These are phyloP conservation scores for Terfezia boudieri DNA, from an alignment of 495 filamentous ascomycete species.

Conservation along the genomic window DNA sequence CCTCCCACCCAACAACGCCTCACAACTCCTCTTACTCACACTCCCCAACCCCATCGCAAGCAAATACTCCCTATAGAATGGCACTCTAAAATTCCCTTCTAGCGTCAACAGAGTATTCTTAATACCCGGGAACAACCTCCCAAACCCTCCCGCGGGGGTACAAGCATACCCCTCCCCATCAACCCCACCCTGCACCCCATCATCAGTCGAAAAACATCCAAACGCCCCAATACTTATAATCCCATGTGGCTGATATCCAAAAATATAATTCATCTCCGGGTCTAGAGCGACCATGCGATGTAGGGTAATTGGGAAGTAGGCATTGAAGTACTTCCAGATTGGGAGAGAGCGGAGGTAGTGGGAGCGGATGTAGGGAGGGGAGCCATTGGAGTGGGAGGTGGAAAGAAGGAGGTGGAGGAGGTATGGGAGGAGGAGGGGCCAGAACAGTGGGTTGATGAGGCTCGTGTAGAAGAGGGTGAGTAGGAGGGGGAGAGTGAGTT, in stretches of 20 bases:
- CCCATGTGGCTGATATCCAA: slow-evolving; percentile 92
- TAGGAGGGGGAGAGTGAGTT: slow-evolving; percentile 49
- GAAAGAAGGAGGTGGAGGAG: slow-evolving; percentile 61
- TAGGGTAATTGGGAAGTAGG: slow-evolving; percentile 73
- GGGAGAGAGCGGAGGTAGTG: slow-evolving; percentile 47
- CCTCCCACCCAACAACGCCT: slow-evolving; percentile 40
- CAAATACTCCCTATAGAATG: slow-evolving; percentile 81
- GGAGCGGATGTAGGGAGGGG: slow-evolving; percentile 42
- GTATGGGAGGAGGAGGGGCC: slow-evolving; percentile 84
- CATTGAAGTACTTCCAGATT: slow-evolving; percentile 73
- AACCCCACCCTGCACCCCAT: slow-evolving; percentile 27
- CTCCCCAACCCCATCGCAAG: slow-evolving; percentile 66
- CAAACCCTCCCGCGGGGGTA: slow-evolving; percentile 34
- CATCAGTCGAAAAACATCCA: slow-evolving; percentile 72
- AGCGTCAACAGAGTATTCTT: slow-evolving; percentile 80
- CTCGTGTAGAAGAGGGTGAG: slow-evolving; percentile 76
- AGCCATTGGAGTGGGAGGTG: slow-evolving; percentile 48
- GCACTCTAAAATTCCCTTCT: slow-evolving; percentile 83
- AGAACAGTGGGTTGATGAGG: slow-evolving; percentile 70
- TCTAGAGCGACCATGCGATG: slow-evolving; percentile 65
- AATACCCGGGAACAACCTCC: slow-evolving; percentile 81
- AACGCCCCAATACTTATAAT: slow-evolving; percentile 94
- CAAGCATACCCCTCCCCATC: background rate
- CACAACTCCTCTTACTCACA: slow-evolving; percentile 76
- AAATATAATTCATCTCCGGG: slow-evolving; percentile 80